Evolutionary conservation across 1,284 basidiomycete genomes (phyloP).

Genomic region (Porogramme epimiltina): DNA sequence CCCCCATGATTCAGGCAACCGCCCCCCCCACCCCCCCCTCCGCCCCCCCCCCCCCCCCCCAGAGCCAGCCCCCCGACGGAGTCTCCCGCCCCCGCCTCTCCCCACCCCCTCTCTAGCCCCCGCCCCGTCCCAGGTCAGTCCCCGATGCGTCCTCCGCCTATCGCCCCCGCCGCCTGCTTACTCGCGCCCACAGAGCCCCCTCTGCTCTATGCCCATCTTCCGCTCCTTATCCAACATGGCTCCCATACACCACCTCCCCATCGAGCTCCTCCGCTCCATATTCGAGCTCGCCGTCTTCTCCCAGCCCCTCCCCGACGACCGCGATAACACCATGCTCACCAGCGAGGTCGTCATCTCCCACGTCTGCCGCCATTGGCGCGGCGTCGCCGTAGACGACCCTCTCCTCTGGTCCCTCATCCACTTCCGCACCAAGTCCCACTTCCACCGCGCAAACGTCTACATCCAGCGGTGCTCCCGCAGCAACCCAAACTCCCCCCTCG

Average conservation of each 20-base stretch:
- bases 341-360: slow-evolving; percentile 57
- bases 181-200: neutral
- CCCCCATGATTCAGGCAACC: neutral
- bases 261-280: slow-evolving; percentile 55
- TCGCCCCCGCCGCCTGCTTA: neutral
- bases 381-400: slow-evolving; percentile 49
- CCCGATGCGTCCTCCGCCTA: neutral
- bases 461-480: slow-evolving; percentile 35
- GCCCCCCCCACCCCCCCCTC: neutral
- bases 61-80: neutral
- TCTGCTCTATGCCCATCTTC: slow-evolving; percentile 15
- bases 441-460: slow-evolving; percentile 48
- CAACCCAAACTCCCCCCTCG: slow-evolving; percentile 39
- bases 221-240: slow-evolving; percentile 16
- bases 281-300: slow-evolving; percentile 53
- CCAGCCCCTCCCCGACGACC: slow-evolving; percentile 42
- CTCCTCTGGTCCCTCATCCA: slow-evolving; percentile 55
- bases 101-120: neutral
- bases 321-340: slow-evolving; percentile 32
- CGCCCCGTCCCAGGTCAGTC: neutral
- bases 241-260: slow-evolving; percentile 49
- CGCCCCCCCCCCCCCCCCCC: neutral
- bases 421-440: slow-evolving; percentile 50
- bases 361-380: slow-evolving; percentile 55
- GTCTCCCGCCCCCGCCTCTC: neutral